Base-by-base conservation (phyloP, 108 stramenopile genomes). In the Nannochloropsis gaditana region DNA sequence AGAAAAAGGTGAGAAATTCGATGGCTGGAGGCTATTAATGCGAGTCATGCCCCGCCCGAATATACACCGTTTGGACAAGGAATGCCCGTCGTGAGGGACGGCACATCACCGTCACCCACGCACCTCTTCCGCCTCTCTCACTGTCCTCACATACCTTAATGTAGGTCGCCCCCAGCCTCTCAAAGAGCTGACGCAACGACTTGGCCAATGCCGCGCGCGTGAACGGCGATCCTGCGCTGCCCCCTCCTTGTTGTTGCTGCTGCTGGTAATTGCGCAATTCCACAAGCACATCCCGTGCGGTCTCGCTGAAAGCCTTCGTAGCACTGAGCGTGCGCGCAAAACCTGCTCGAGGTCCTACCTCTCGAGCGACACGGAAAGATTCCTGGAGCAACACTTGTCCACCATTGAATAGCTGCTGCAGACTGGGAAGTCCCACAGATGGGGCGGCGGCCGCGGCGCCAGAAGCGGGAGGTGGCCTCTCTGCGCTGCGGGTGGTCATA, bases 81-180 rank as follows among this genome's bases (percentile, higher is more conserved):
- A 21, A 45, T 4, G 21, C 2, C 4, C 42, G 80, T 21, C 5
- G 11, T 11, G 31, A 44, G 42, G 31, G 43, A 9, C 11, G 31
- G 31, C 31, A 31, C 31, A 31, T 31, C 31, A 31, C 31, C 31
- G 31, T 31, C 31, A 31, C 31, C 31, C 31, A 31, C 31, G 31
- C 31, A 31, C 31, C 31, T 31, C 31, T 31, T 31, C 31, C 31
- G 31, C 31, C 31, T 31, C 31, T 1, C 31, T 1, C 31, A 31
- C 31, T 31, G 31, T 31, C 3, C 82, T 11, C 9, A 42, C 43
- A 31, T 50, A 87, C 80, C 87, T 98, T 98, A 47, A 98, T 89
- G 87, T 98, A 98, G 17, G 97, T 98, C 5, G 96, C 96, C 19
- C 97, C 97, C 45, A 98, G 90, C 45, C 94, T 89, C 87, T 97